Evolutionary conservation across 169 alveolate genomes (phyloP).

Genomic region (Eimeria brunetti): DNA sequence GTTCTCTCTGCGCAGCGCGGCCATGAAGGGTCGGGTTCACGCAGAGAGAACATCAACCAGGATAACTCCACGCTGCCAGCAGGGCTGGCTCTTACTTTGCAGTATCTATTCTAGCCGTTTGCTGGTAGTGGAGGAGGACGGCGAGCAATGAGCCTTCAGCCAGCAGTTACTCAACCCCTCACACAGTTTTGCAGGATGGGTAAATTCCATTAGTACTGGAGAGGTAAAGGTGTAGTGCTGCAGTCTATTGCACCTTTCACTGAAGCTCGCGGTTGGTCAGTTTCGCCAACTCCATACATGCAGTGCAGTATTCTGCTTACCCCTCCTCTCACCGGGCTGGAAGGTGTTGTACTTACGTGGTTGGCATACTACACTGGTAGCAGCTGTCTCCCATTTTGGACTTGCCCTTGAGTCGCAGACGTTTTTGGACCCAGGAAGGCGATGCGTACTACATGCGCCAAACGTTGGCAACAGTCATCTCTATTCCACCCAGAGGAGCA

Average conservation of each 20-base stretch:
- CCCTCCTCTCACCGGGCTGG: neutral
- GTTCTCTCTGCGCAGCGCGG: neutral
- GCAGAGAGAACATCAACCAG: neutral
- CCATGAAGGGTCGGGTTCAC: neutral
- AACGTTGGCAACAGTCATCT: neutral
- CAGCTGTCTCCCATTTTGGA: neutral
- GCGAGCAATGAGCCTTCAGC: neutral
- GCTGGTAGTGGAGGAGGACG: neutral
- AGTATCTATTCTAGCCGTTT: neutral
- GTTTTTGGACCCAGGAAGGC: neutral
- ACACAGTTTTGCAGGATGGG: neutral
- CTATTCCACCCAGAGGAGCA: neutral
- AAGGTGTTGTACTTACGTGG: neutral
- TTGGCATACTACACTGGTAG: neutral
- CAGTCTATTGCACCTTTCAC: neutral
- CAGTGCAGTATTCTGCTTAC: neutral
- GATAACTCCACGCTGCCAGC: neutral
- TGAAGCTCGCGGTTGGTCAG: neutral
- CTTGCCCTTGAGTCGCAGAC: neutral
- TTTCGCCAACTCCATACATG: neutral
- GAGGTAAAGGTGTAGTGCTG: neutral
- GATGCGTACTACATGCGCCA: neutral
- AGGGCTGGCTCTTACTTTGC: neutral
- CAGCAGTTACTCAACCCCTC: too few relatives aligned
- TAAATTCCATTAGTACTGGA: neutral